Conservation (phyloP, 805 yeast genomes). For the Yamadazyma phyllophila region DNA sequence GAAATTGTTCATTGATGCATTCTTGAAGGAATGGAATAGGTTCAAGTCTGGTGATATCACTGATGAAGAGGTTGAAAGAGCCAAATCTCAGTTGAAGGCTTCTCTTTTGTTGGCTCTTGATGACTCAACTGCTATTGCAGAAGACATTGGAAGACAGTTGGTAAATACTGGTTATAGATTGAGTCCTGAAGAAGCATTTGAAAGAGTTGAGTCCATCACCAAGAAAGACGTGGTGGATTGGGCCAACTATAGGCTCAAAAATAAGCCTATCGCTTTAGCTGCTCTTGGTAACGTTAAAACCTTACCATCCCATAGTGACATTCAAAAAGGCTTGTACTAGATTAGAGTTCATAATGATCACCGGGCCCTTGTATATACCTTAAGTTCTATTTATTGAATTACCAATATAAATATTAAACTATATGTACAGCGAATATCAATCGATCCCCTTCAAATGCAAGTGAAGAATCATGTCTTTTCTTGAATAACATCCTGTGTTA, state of each 20-base stretch:
- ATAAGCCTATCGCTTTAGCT: conserved; percentile 84
- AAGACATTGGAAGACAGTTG: conserved; percentile 95
- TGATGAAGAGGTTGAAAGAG: conserved; percentile 86
- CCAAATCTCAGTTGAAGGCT: conserved; percentile 93
- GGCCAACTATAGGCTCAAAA: conserved; percentile 78
- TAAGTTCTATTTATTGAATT: not conserved
- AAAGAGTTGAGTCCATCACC: conserved; percentile 73
- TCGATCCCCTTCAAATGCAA: too few relatives aligned
- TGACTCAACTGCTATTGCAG: conserved; percentile 94
- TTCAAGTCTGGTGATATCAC: conserved; percentile 74
- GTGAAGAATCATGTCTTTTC: conserved; percentile 3
- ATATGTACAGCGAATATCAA: not conserved
- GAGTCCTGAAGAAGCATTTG: conserved; percentile 71
- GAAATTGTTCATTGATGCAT: conserved; percentile 67
- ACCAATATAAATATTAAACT: conserved; percentile 1
- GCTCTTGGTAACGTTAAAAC: conserved; percentile 80
- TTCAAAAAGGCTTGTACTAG: conserved; percentile 34
- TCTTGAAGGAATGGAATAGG: conserved; percentile 85
- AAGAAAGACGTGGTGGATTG: conserved; percentile 79
- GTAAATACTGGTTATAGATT: conserved; percentile 87
- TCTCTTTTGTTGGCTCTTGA: conserved; percentile 85
- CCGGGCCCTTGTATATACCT: conserved; percentile 22
- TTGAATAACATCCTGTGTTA: conserved; percentile 16
- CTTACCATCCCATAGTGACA: conserved; percentile 65
- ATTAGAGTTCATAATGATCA: conserved; percentile 3